Evolutionary conservation across 305 asterid species (phyloP).

Genomic region (Stenogyne calaminthoides): DNA sequence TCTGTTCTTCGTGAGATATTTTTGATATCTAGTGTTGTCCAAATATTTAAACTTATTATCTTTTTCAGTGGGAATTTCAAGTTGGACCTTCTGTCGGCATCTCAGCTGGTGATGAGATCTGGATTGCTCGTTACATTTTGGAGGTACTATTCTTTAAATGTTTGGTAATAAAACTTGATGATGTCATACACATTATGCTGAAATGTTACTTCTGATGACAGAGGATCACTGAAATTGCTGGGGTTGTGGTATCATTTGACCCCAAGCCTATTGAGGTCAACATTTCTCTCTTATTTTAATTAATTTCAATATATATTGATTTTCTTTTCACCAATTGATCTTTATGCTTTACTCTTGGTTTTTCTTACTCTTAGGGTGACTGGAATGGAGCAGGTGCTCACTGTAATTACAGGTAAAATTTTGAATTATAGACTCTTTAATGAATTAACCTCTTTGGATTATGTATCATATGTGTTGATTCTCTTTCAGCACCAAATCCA

Average conservation of each 20-base stretch:
- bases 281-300: not conserved
- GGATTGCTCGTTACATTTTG: conserved; percentile 90
- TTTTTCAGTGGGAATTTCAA: conserved; percentile 87
- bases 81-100: conserved; percentile 92
- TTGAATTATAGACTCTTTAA: not conserved
- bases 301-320: not conserved
- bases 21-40: not conserved
- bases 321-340: not conserved
- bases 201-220: conserved; percentile 32
- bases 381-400: conserved; percentile 99
- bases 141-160: conserved; percentile 49
- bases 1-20: not conserved
- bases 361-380: conserved; percentile 55
- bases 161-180: not conserved
- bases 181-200: conserved; percentile 7
- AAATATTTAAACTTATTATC: not conserved
- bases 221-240: conserved; percentile 95
- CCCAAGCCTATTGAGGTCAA: conserved; percentile 82
- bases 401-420: conserved; percentile 70
- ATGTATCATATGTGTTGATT: not conserved
- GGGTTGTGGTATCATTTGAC: conserved; percentile 85
- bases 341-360: not conserved
- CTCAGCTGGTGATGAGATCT: conserved; percentile 80
- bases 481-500: conserved; percentile 70
- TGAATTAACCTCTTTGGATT: not conserved